Evolutionary conservation across 1,284 basidiomycete species (phyloP), one percentile per base, ranked within the genome.

Genomic region (Coniferiporia sulphurascens): DNA sequence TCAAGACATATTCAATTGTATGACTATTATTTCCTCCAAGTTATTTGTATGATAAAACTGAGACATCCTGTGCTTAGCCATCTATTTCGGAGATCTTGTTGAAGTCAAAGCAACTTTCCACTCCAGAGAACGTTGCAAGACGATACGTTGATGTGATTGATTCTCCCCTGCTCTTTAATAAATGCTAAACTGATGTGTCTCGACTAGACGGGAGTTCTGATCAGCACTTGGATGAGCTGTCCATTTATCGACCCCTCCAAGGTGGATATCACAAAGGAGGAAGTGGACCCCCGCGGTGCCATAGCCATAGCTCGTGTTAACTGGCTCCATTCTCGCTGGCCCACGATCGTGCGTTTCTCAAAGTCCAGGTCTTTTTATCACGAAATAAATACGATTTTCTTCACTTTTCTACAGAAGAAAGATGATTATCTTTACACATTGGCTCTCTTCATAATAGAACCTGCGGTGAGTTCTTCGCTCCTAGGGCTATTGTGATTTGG

Each of bases 1-100:
- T 80, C 70, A 79, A 78, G 65, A 79, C 78, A 3, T 79, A 77
- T 69, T 76, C 67, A 1, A 74, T 79, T 55, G 79, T 81, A 63
- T 65, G 77, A 71, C 1, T 32, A 50, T 34, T 41, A 45, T 52
- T 58, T 45, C 9, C 17, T 21, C 35, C 48, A 36, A n/a, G n/a
- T 19, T 21, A 43, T 44, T 4, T 13, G 32, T 19, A 32, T 13
- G 17, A 5, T 27, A 5, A 27, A 2, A 32, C 36, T 43, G 17
- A 44, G 5, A 32, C 21, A 4, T 49, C 34, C 3, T 12, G 43
- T 50, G 9, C 13, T 1, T 54, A 81, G 78, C 78, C 79, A 0
- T 69, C 74, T 0, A 77, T 79, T 27, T 79, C 78, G 1, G 70
- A 72, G 48, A 65, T 80, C 15, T 68, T 81, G 1, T 56, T 64